Base-by-base conservation (phyloP, 2,329 filamentous ascomycete species). In the Ampelomyces quisqualis region DNA sequence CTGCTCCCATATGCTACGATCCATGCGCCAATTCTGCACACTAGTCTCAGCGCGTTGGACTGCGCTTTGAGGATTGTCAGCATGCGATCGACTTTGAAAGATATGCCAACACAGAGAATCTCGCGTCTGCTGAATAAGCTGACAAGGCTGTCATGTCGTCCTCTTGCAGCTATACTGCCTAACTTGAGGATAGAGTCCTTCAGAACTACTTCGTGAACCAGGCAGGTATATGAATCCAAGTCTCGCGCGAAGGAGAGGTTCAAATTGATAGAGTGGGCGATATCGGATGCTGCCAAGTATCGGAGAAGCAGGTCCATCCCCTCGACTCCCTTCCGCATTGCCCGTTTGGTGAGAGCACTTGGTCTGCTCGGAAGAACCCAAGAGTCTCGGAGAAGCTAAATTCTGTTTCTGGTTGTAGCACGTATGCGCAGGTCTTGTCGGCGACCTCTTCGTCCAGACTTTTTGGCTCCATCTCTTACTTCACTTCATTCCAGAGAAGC, bases 391-490 rank as follows among this genome's bases (percentile, higher is more conserved):
- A 21, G 2, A 30, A 55, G 79, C 78, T 42, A 84, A 75, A 10
- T 94, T 74, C 31, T 93, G 73, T 45, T 89, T 84, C 42, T 77
- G 77, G 30, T 80, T 77, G 36, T 86, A 86, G 70, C 13, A 90
- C 86, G 64, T 85, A 94, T 60, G 82, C 80, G 57, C 88, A 88
- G 57, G 95, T 93, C 58, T 80, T 84, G 70, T 94, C 88, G 27
- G 90, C 89, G 18, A 90, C 80, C n/a, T 79, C 81, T 10, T 74
- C 75, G 31, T 81, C 79, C 2, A 95, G 75, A 0, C 88, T 88
- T 74, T 95, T 95, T 51, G 90, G 85, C 0, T 86, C 84, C 89
- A 95, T 95, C 68, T 95, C 89, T 68, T 85, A 86, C 66, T 83
- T 81, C 41, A 95, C 89, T 49, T 93, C 88, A 17, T 77, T 78